phyloP scores from a whole-genome alignment of 164 flowering plant species.

The Chimonanthus salicifolius region DNA sequence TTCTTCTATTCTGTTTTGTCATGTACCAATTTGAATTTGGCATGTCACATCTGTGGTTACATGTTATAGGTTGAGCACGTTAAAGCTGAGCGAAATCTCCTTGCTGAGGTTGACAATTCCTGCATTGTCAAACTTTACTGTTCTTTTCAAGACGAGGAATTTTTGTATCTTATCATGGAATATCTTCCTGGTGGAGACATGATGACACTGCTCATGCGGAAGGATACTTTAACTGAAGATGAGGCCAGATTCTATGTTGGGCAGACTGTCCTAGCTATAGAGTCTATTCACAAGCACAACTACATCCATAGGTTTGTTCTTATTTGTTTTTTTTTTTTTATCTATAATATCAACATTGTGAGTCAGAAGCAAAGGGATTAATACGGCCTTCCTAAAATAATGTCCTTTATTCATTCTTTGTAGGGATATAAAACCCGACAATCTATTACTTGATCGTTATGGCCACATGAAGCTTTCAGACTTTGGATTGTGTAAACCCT shows the following conservation, averaged over 20 bases:
- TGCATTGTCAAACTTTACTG: conserved; percentile 52
- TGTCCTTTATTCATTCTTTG: neutral
- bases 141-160: conserved; percentile 52
- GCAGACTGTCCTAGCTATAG: conserved; percentile 45
- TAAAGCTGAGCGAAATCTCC: conserved; percentile 47
- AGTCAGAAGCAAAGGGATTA: neutral
- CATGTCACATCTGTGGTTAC: neutral
- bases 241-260: conserved; percentile 49
- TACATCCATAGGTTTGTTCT: conserved; percentile 43
- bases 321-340: neutral
- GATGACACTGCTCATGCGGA: conserved; percentile 53
- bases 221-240: conserved; percentile 46
- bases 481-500: conserved; percentile 46
- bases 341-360: neutral
- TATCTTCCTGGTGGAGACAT: conserved; percentile 58
- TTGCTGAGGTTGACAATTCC: conserved; percentile 50
- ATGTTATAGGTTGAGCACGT: conserved; percentile 50
- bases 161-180: conserved; percentile 45
- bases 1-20: neutral
- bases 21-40: neutral
- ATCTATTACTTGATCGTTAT: conserved; percentile 36
- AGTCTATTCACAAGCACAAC: conserved; percentile 50
- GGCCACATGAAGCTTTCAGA: conserved; percentile 49
- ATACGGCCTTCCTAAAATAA: neutral
- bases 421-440: conserved; percentile 50